These are phyloP conservation scores for Osmanthus fragrans DNA, from an alignment of 257 asterid species.

Conservation along the genomic window DNA sequence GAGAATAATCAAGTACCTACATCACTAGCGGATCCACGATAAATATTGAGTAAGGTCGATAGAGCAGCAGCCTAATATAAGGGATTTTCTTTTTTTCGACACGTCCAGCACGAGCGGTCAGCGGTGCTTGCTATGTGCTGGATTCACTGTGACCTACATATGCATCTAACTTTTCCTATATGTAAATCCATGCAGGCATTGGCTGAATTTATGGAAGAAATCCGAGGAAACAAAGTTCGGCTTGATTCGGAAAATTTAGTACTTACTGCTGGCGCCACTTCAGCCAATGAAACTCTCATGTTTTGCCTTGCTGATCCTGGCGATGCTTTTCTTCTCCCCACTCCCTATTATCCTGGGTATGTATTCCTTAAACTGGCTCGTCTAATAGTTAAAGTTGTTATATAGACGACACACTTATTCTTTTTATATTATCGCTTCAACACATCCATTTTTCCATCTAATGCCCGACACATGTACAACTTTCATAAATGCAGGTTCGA, in stretches of 20 bases:
- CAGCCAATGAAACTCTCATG: conserved; percentile 72
- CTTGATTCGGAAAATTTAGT: conserved; percentile 61
- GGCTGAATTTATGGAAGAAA: conserved; percentile 63
- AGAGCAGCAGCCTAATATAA: too few species aligned
- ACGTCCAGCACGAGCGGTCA: too few species aligned
- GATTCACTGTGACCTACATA: not conserved
- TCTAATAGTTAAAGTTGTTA: not conserved
- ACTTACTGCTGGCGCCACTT: conserved; percentile 81
- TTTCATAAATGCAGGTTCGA: conserved; percentile 64
- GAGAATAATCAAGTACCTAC: not conserved
- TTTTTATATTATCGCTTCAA: too few species aligned
- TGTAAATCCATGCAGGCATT: conserved; percentile 66
- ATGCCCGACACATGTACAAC: not conserved
- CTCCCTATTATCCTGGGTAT: conserved; percentile 83
- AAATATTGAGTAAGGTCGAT: too few species aligned
- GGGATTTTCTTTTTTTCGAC: too few species aligned
- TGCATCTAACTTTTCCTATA: not conserved
- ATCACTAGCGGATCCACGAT: too few species aligned
- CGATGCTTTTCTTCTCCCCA: conserved; percentile 71
- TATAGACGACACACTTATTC: too few species aligned
- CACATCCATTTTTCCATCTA: not conserved
- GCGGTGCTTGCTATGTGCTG: too few species aligned
- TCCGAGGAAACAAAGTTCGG: conserved; percentile 65
- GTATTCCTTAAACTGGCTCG: not conserved
- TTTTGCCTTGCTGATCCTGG: conserved; percentile 75